Evolutionary conservation across 2,329 filamentous ascomycete species (phyloP).

Genomic region (Fusarium sp.): DNA sequence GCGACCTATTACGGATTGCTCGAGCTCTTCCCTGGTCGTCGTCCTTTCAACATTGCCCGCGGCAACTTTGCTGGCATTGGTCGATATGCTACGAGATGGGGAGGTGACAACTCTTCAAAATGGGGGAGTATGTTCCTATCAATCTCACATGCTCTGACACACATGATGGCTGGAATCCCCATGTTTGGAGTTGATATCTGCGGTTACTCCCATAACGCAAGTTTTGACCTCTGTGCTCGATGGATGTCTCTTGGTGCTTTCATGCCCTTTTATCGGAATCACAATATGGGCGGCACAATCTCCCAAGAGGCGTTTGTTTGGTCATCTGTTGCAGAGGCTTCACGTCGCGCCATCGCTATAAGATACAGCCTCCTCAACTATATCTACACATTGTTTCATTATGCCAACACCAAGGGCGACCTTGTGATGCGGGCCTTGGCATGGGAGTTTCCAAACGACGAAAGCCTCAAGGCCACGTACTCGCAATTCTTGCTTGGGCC

Average conservation of each 20-base stretch:
- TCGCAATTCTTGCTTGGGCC: background rate
- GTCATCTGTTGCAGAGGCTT: background rate
- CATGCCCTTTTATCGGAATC: slow-evolving; percentile 1
- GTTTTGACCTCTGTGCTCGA: slow-evolving; percentile 1
- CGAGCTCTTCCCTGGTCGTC: slow-evolving; percentile 4
- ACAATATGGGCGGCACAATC: background rate
- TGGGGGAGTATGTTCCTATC: slow-evolving; percentile 18
- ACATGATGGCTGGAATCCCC: background rate
- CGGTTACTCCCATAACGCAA: background rate
- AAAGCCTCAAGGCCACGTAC: background rate
- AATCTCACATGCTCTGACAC: slow-evolving; percentile 2
- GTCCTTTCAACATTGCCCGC: slow-evolving; percentile 16
- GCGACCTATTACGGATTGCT: background rate
- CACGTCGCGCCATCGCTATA: slow-evolving; percentile 15
- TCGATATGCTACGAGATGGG: slow-evolving; percentile 14
- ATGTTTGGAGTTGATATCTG: slow-evolving; percentile 4
- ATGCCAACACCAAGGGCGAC: slow-evolving; percentile 9
- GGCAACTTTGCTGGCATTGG: slow-evolving; percentile 22
- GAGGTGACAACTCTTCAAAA: slow-evolving; percentile 19
- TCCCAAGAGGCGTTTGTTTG: slow-evolving; percentile 1
- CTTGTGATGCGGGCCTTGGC: slow-evolving; percentile 14
- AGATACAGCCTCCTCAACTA: slow-evolving; percentile 23
- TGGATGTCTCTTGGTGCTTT: slow-evolving; percentile 5
- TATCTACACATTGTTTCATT: slow-evolving; percentile 15
- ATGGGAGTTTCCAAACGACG: slow-evolving; percentile 1